Conservation (phyloP, 768 basidiomycete genomes). For the Amanita phalloides region DNA sequence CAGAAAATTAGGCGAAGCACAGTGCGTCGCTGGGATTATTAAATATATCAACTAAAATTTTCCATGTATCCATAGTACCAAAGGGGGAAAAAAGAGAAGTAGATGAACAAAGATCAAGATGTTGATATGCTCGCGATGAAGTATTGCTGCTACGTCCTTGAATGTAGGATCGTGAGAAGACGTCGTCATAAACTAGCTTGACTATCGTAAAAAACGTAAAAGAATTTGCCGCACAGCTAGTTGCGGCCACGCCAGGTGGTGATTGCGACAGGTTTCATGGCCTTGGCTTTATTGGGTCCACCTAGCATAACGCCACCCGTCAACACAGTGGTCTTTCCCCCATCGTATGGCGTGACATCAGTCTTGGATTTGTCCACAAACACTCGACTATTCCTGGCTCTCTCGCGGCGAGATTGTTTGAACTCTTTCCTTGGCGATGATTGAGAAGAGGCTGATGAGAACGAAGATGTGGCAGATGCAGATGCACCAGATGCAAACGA, state of each 20-base stretch:
- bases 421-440: conserved; percentile 20
- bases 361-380: conserved; percentile 67
- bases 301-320: conserved; percentile 85
- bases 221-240: conserved; percentile 16
- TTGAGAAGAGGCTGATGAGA: conserved; percentile 30
- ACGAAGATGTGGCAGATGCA: conserved; percentile 18
- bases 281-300: conserved; percentile 19
- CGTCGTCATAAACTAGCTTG: conserved; percentile 8
- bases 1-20: background rate
- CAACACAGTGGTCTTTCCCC: conserved; percentile 80
- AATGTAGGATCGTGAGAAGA: conserved; percentile 3
- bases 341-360: conserved; percentile 78
- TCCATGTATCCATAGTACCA: conserved; percentile 5
- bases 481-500: conserved; percentile 45
- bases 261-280: conserved; percentile 17
- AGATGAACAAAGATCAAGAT: conserved; percentile 11
- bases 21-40: background rate
- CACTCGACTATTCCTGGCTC: conserved; percentile 56
- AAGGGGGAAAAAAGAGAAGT: conserved; percentile 8
- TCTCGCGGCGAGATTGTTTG: conserved; percentile 60
- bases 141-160: conserved; percentile 1
- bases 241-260: conserved; percentile 49
- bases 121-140: background rate
- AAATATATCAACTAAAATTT: conserved; percentile 3
- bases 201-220: conserved; percentile 4